These are phyloP conservation scores for Podila epicladia DNA, from an alignment of 192 early-diverging fungal species.

Conservation along the genomic window DNA sequence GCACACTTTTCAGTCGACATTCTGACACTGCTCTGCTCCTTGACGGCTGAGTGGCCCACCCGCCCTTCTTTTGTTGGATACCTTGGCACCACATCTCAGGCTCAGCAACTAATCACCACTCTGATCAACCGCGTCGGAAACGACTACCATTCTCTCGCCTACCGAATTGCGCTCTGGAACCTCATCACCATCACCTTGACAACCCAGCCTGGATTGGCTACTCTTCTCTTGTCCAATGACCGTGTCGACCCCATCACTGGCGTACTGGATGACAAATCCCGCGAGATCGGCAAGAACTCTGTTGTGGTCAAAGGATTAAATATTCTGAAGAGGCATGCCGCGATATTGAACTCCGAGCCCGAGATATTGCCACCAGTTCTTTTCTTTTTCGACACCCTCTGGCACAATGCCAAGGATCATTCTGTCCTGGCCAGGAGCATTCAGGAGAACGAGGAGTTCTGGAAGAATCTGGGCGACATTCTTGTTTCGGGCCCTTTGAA, in stretches of 20 bases:
- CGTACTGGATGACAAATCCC: conserved; percentile 24
- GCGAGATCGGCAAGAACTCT: conserved; percentile 40
- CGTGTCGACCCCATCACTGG: conserved; percentile 29
- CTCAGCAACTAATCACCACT: conserved; percentile 36
- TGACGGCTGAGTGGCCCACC: conserved; percentile 47
- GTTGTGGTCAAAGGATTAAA: conserved; percentile 52
- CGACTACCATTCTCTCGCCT: conserved; percentile 14
- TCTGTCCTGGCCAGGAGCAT: conserved; percentile 42
- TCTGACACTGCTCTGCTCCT: conserved; percentile 53
- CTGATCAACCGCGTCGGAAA: conserved; percentile 33
- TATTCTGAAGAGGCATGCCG: conserved; percentile 46
- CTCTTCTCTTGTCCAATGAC: conserved; percentile 46
- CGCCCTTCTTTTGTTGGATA: conserved; percentile 57
- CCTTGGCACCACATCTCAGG: conserved; percentile 55
- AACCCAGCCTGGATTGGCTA: conserved; percentile 54
- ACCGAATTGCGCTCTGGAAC: conserved; percentile 56
- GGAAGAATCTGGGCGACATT: conserved; percentile 52
- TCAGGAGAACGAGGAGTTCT: conserved; percentile 53
- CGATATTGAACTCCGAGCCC: conserved; percentile 36
- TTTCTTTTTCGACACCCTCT: conserved; percentile 58
- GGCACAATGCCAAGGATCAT: conserved; percentile 56
- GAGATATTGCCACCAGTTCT: conserved; percentile 54
- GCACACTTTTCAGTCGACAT: conserved; percentile 55
- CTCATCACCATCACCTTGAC: conserved; percentile 57
- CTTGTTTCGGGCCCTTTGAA: conserved; percentile 22